Evolutionary conservation across 1,284 basidiomycete species (phyloP).

Genomic region (Rhodotorula sp.): DNA sequence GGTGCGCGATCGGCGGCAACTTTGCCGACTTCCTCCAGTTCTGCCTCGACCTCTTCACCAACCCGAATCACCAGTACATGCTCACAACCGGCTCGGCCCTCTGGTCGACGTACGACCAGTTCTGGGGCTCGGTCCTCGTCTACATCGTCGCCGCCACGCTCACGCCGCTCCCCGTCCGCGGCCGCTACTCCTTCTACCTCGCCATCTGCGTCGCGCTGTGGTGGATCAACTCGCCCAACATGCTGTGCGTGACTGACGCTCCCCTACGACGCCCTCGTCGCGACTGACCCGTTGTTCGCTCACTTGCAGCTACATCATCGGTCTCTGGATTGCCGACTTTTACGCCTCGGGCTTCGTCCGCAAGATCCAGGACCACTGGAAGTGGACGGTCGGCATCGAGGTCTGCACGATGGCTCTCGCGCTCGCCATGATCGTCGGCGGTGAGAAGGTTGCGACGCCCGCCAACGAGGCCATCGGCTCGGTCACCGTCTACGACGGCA

Average conservation of each 20-base stretch:
- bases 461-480: slow-evolving; percentile 48
- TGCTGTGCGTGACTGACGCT: slow-evolving; percentile 40
- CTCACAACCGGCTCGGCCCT: slow-evolving; percentile 51
- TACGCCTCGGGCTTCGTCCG: slow-evolving; percentile 52
- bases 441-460: slow-evolving; percentile 47
- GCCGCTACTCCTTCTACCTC: slow-evolving; percentile 50
- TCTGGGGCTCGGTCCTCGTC: slow-evolving; percentile 53
- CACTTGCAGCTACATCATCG: slow-evolving; percentile 48
- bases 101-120: slow-evolving; percentile 54
- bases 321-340: slow-evolving; percentile 51
- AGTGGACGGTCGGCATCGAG: slow-evolving; percentile 50
- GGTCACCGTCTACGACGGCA: slow-evolving; percentile 50
- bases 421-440: slow-evolving; percentile 48
- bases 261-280: background rate
- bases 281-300: slow-evolving; percentile 25
- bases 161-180: slow-evolving; percentile 48
- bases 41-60: slow-evolving; percentile 51
- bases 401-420: slow-evolving; percentile 48
- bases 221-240: slow-evolving; percentile 49
- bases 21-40: slow-evolving; percentile 51
- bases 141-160: slow-evolving; percentile 52
- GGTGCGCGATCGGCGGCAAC: slow-evolving; percentile 50
- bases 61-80: slow-evolving; percentile 52
- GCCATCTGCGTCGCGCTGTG: slow-evolving; percentile 47
- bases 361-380: slow-evolving; percentile 52